Evolutionary conservation across 345 rosid genomes (phyloP), one percentile per base, ranked within the genome.

Genomic region (Eucalyptus leucophloia): DNA sequence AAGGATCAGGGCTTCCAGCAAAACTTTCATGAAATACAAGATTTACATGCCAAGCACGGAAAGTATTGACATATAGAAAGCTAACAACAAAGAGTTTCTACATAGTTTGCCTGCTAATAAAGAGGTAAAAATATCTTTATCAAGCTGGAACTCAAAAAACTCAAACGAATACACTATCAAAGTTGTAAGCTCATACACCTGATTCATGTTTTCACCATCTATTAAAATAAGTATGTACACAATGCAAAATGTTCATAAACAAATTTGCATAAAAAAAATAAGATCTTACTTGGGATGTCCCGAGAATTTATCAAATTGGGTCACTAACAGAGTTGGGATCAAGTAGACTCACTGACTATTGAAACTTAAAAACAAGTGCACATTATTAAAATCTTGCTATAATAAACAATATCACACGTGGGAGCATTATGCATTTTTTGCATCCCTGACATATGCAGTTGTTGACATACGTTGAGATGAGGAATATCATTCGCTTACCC

Each of bases 401-500:
- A 34, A 69, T 32, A 69, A 69, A 69, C 3, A 32, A 16, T 32
- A 67, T 67, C 23, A 32, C 10, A 9, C 9, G 12, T 32, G 6
- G 42, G 80, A 65, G n/a, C 67, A 67, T 67, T 32, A 32, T 2
- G 23, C 42, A 67, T 17, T n/a, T n/a, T 32, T 67, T 67, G 80
- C 42, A n/a, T 67, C 42, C 42, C 80, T 4, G 40, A 34, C 21
- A 32, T 69, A 32, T 32, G 42, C 37, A 69, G 42, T 32, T 69
- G 23, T 69, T 40, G 23, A 69, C 23, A 69, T 32, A 69, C 17
- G 42, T 69, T 8, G 81, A 69, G 81, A 32, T 32, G 42, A 69
- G 81, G 24, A 69, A 34, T 9, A 69, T 69, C 81, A 69, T 34
- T 12, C 90, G 50, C 90, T 94, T 94, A 98, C 99, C 92, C 94